Evolutionary conservation across 768 basidiomycete species (phyloP).

Genomic region (Tephrocybe rancida): DNA sequence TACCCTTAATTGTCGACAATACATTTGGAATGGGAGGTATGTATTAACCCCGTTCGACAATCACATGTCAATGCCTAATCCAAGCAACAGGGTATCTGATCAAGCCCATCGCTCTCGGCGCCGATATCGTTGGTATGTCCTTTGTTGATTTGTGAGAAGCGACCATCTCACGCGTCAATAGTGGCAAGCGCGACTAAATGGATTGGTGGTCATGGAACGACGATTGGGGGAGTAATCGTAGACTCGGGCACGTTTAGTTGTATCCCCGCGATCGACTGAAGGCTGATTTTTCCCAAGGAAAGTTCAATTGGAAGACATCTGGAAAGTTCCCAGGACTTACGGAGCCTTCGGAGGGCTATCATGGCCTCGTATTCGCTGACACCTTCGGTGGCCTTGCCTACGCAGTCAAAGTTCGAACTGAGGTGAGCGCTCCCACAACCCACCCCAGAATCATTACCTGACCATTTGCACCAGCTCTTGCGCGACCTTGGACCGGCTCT

Average conservation of each 20-base stretch:
- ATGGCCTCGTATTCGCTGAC: slow-evolving; percentile 68
- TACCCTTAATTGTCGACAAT: slow-evolving; percentile 82
- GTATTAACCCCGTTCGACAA: slow-evolving; percentile 56
- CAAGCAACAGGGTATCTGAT: slow-evolving; percentile 22
- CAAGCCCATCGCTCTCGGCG: slow-evolving; percentile 70
- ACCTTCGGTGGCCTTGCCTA: slow-evolving; percentile 67
- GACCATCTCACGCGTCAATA: slow-evolving; percentile 63
- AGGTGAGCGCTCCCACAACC: too few species aligned
- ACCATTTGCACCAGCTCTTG: too few species aligned
- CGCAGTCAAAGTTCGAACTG: slow-evolving; percentile 61
- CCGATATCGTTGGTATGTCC: slow-evolving; percentile 68
- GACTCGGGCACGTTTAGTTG: too few species aligned
- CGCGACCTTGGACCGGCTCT: slow-evolving; percentile 54
- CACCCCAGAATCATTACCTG: too few species aligned
- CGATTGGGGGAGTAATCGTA: too few species aligned
- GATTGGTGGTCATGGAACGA: too few species aligned
- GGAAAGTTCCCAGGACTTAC: slow-evolving; percentile 78
- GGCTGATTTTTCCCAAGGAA: slow-evolving; percentile 40
- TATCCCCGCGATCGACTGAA: too few species aligned
- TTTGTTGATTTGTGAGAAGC: slow-evolving; percentile 28
- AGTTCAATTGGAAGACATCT: slow-evolving; percentile 72
- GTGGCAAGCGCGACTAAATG: too few species aligned
- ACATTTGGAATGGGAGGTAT: slow-evolving; percentile 63
- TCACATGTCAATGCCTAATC: too few species aligned
- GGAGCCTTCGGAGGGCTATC: slow-evolving; percentile 73